Base-by-base conservation (phyloP, 2,329 filamentous ascomycete genomes). In the Chaetoscypha palmicola region DNA sequence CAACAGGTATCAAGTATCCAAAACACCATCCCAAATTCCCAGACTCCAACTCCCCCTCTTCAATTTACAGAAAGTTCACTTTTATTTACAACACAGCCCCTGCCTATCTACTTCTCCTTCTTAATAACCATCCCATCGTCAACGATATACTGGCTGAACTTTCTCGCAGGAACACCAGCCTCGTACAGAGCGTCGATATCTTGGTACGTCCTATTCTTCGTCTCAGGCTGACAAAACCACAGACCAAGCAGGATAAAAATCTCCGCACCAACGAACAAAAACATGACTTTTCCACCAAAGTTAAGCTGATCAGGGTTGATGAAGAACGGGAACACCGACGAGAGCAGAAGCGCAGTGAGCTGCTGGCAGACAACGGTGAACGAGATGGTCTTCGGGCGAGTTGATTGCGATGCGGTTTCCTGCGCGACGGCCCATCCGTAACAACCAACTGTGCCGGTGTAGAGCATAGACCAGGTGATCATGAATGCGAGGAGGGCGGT, bases 111-210 rank as follows among this genome's bases (percentile, higher is more conserved):
- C 7, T 24, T 26, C 21, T 38, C 21, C 16, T 39, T 39, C 17
- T 30, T 39, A 22, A 30, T 39, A 10, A 39, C 37, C 22, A 39
- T 24, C 10, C 23, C 37, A 30, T 39, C 24, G 11, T 39, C 37
- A 26, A 39, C 37, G n/a, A 39, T 30, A 28, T 39, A 28, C 23
- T 39, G 12, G 10, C 23, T 45, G 24, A 55, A 64, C 14, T 60
- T 58, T 23, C 59, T 52, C 9, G 62, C 58, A 7, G 56, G 43
- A 23, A 90, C 67, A 3, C 73, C 68, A 49, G 76, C 73, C 66
- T 92, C 83, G 58, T 94, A 94, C 38, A 94, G 71, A 42, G 91
- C 59, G 61, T 94, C 87, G 45, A 94, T 68, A 65, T 94, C 87
- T 4, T 86, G 87, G 58, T 90, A 94, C 0, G 85, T 84, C 38